These are phyloP conservation scores for Pseudopyrenochaeta lycopersici DNA, from an alignment of 2,329 filamentous ascomycete genomes.

Conservation along the genomic window DNA sequence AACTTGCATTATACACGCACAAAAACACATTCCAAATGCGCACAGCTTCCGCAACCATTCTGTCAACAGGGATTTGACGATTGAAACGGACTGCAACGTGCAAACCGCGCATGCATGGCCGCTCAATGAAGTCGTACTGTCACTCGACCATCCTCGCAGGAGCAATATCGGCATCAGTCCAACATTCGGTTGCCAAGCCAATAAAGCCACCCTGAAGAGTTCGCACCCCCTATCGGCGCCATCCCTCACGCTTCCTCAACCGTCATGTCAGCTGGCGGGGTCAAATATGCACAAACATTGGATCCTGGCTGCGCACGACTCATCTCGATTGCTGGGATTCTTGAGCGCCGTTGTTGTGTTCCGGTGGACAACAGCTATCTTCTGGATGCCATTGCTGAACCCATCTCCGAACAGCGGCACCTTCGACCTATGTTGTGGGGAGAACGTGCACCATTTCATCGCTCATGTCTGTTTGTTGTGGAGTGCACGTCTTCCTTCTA, in stretches of 20 bases:
- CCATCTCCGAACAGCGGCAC: background rate
- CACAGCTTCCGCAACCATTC: background rate
- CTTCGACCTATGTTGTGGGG: background rate
- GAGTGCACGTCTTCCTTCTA: conserved; percentile 4
- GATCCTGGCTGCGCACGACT: conserved; percentile 2
- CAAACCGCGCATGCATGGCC: no score
- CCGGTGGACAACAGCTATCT: background rate
- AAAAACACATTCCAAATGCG: no score
- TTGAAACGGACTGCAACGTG: background rate
- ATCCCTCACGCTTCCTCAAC: conserved; percentile 5
- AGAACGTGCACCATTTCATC: conserved; percentile 7
- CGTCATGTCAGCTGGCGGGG: conserved; percentile 10
- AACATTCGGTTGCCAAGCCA: conserved; percentile 23
- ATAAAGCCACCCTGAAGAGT: conserved; percentile 20
- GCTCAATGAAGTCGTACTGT: background rate
- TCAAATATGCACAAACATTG: conserved; percentile 7
- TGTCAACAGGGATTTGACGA: background rate
- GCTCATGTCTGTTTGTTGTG: background rate
- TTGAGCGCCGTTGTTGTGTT: conserved; percentile 5
- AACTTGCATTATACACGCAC: no score
- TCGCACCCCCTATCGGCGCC: conserved; percentile 18
- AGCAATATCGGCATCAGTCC: conserved; percentile 4
- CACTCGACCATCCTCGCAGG: background rate
- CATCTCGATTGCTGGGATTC: background rate
- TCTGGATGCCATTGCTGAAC: background rate